Percentiles rank a stretch among this genome's conserved stretches.
phyloP scores from a whole-genome alignment of 108 stramenopile genomes.

The Skeletonema menzelii region DNA sequence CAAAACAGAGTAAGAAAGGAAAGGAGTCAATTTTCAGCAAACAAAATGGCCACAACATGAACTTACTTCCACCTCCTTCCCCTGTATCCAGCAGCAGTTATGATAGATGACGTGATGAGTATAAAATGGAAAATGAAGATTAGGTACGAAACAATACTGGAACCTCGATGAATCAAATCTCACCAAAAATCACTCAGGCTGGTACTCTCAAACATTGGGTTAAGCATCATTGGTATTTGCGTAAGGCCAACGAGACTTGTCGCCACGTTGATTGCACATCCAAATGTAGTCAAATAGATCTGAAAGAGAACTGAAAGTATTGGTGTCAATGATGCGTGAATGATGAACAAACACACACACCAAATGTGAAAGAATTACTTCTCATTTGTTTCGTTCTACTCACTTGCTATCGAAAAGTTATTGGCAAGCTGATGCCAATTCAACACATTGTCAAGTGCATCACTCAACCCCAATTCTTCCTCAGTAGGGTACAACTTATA shows the following conservation, averaged over 20 bases:
- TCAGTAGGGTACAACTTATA: conserved; percentile 25
- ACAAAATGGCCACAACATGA: neutral
- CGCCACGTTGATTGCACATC: conserved; percentile 45
- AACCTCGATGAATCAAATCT: too few species aligned
- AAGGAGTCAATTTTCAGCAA: neutral
- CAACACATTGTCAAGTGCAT: conserved; percentile 16
- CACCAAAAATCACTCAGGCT: conserved; percentile 43
- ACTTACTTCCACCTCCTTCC: conserved; percentile 39
- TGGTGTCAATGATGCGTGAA: neutral
- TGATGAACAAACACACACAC: neutral
- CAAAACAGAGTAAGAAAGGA: conserved; percentile 6
- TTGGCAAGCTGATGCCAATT: conserved; percentile 22
- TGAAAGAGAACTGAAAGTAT: conserved; percentile 50
- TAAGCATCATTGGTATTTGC: conserved; percentile 37
- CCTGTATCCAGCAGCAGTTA: neutral
- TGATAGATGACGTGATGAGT: too few species aligned
- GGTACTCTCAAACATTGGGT: conserved; percentile 42
- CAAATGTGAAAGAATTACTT: neutral
- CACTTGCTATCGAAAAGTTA: conserved; percentile 29
- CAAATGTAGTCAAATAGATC: conserved; percentile 59
- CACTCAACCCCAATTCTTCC: conserved; percentile 10
- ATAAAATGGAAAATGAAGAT: too few species aligned
- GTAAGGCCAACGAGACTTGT: conserved; percentile 34
- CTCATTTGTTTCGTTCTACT: neutral
- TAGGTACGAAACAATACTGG: too few species aligned